phyloP scores from a whole-genome alignment of 108 stramenopile species.

The Skeletonema grethae region DNA sequence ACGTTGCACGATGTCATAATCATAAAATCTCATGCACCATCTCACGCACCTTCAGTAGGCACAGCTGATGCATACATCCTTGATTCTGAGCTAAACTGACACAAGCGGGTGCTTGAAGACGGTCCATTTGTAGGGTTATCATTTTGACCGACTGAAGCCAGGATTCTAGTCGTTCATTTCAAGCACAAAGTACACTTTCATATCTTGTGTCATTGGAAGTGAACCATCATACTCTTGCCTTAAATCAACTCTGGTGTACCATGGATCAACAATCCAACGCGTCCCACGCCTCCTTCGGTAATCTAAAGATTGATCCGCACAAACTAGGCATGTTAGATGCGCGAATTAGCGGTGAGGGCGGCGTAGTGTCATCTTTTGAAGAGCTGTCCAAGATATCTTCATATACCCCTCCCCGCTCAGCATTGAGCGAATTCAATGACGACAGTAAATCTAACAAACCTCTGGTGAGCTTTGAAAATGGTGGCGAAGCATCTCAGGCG shows the following conservation, averaged over 20 bases:
- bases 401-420: conserved; percentile 11
- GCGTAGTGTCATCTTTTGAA: conserved; percentile 4
- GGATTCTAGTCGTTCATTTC: neutral
- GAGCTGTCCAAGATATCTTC: neutral
- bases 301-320: conserved; percentile 7
- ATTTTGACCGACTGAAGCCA: neutral
- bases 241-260: neutral
- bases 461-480: conserved; percentile 10
- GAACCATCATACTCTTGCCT: neutral
- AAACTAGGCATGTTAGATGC: conserved; percentile 9
- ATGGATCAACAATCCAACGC: conserved; percentile 1
- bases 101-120: neutral
- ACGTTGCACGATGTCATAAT: neutral
- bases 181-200: neutral
- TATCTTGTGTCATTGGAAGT: neutral
- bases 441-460: conserved; percentile 3
- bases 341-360: conserved; percentile 6
- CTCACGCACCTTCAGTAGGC: neutral
- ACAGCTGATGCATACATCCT: too few relatives aligned
- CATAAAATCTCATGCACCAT: neutral
- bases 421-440: neutral
- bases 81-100: neutral
- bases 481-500: conserved; percentile 10
- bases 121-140: neutral
- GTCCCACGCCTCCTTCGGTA: neutral